Conservation (phyloP, 306 rosid species). For the Trifolium dubium region DNA sequence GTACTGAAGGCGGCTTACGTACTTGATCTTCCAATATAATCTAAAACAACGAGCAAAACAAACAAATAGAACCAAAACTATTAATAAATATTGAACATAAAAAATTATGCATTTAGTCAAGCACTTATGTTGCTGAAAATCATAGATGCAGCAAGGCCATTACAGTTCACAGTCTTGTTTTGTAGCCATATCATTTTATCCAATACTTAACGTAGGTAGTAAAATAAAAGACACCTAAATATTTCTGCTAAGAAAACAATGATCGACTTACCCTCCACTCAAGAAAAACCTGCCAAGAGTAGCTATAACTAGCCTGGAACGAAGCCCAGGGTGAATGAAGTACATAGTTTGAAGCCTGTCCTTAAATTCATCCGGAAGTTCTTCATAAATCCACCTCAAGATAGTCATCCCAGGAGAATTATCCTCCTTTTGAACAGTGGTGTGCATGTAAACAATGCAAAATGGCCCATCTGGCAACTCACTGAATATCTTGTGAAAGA, state of each 20-base stretch:
- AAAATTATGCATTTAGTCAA: background rate
- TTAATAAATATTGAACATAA: background rate
- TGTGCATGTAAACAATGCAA: slow-evolving; percentile 84
- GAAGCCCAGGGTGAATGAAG: slow-evolving; percentile 91
- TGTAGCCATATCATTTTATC: slow-evolving; percentile 21
- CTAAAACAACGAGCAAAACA: slow-evolving; percentile 45
- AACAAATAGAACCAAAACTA: background rate
- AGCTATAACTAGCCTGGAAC: slow-evolving; percentile 81
- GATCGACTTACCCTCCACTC: slow-evolving; percentile 81
- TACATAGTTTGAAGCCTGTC: slow-evolving; percentile 83
- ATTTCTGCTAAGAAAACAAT: slow-evolving; percentile 22
- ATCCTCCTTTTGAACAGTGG: slow-evolving; percentile 83
- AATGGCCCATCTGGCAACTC: slow-evolving; percentile 79
- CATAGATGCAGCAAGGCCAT: background rate
- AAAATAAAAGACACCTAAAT: slow-evolving; percentile 1
- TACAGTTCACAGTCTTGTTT: background rate
- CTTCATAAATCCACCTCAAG: slow-evolving; percentile 97
- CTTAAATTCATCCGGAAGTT: slow-evolving; percentile 71
- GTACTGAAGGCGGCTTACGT: slow-evolving; percentile 84
- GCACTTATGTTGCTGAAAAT: slow-evolving; percentile 4
- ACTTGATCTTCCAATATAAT: slow-evolving; percentile 93
- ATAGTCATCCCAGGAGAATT: slow-evolving; percentile 92
- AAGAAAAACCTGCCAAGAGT: slow-evolving; percentile 85
- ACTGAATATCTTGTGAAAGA: slow-evolving; percentile 70
- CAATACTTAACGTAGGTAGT: slow-evolving; percentile 7